A percentile compares a stretch with the other conserved stretches of the same genome.
These are phyloP conservation scores for Apostasia shenzhenica DNA, from an alignment of 106 monocot species.

Conservation along the genomic window DNA sequence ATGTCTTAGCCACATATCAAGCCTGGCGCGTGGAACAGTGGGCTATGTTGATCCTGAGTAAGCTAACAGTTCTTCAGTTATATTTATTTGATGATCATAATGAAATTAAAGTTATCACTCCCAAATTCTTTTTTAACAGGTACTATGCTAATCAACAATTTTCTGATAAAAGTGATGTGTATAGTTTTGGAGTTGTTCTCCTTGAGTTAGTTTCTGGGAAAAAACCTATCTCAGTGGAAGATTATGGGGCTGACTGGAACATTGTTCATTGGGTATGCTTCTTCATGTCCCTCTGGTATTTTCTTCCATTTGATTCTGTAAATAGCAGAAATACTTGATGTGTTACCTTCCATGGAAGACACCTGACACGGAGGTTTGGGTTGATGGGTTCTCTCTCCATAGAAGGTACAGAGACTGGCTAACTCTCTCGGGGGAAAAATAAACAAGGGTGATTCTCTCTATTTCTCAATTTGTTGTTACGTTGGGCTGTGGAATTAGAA, in stretches of 20 bases:
- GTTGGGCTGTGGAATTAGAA: no score
- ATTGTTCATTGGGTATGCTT: constrained; percentile 37
- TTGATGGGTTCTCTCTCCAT: no score
- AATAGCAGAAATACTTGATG: neutral
- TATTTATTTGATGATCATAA: no score
- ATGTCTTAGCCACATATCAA: constrained; percentile 38
- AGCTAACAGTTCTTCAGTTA: constrained; percentile 3
- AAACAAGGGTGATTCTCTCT: no score
- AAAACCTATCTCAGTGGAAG: constrained; percentile 30
- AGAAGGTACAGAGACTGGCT: no score
- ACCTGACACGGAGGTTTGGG: no score
- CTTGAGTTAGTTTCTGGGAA: constrained; percentile 41
- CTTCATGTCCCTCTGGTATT: neutral
- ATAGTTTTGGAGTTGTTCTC: constrained; percentile 51
- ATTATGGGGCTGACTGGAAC: constrained; percentile 34
- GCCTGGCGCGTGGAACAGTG: constrained; percentile 44
- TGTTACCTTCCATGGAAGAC: no score
- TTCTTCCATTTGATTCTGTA: neutral
- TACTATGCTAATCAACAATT: constrained; percentile 39
- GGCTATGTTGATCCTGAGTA: constrained; percentile 62
- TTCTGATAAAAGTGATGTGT: constrained; percentile 50
- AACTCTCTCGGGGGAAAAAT: no score
- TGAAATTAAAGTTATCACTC: no score
- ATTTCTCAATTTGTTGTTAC: no score
- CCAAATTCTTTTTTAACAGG: constrained; percentile 7